Base-by-base conservation (phyloP, 2,329 filamentous ascomycete species). In the Pestalotiopsis sp. region DNA sequence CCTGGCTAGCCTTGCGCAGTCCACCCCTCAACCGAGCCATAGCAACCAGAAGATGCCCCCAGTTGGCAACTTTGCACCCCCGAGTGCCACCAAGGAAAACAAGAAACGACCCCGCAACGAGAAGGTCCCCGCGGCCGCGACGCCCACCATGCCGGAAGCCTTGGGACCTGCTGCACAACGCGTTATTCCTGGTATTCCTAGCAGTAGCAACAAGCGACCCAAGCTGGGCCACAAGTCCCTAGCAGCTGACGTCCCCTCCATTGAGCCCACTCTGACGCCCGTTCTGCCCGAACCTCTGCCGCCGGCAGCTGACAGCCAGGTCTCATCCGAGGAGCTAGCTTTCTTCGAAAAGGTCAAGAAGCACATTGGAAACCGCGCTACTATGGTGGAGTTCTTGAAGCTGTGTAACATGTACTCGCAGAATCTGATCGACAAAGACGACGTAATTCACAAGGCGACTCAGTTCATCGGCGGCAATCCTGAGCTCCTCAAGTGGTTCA, bases 301-400 rank as follows among this genome's bases (percentile, higher is more conserved):
- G 14, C 94, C 95, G 0, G 91, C 90, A 0, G 88, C 91, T 0
- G 89, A 91, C 1, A 85, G 91, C 9, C 90, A 90, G n/a, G 92
- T 94, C 1, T 92, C 88, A 27, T 88, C 91, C 66, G 95, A 98
- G 68, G 95, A 98, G 77, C 87, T 98, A 66, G 90, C 90, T 2
- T 98, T 98, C 82, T 99, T 99, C 75, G 96, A 99, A 70, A 91
- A 94, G 7, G 94, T 96, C 20, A 98, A 98, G 87, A 99, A 99
- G 81, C 95, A 92, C 76, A 93, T 99, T 68, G 91, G 92, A 70
- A 98, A 98, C 80, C 93, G 97, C 79, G 92, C 93, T 68, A 92
- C 92, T 2, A 97, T 97, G 87, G 95, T 93, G 75, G 96, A 99
- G 79, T 99, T 99, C 80, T 82, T 99, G 72, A 99, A 99, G 83